Base-by-base conservation (phyloP, 495 filamentous ascomycete genomes). In the Staphylotrichum longicolle region DNA sequence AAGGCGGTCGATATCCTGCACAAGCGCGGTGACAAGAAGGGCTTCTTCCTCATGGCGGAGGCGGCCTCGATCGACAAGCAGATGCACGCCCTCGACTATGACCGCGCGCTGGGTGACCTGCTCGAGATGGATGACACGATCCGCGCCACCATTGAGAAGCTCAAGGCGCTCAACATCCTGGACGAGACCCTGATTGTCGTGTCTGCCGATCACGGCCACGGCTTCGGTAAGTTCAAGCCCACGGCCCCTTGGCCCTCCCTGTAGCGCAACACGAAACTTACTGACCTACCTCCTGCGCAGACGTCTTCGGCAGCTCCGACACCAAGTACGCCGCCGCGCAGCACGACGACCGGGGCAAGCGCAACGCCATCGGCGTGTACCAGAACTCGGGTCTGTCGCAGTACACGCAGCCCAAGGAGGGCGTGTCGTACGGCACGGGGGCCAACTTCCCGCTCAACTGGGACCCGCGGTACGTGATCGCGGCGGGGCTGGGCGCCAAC, bases 11-110 rank as follows among this genome's bases (percentile, higher is more conserved):
- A 91, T 53, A 83, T 91, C 32, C 78, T 91, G 34, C 71, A 85
- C 65, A 72, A 74, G 12, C 86, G 88, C 15, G 79, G 82, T 56
- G 75, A 75, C n/a, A 77, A 85, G 48, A 79, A 88, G 40, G 88
- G 88, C 6, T 91, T 84, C 78, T 89, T 90, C 78, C 75, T 91
- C 65, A 91, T 91, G 88, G 80, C 82, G 4, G 88, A 91, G 74
- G 88, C 84, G 8, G 87, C 88, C 9, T 88, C 84, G 15, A 87
- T 91, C 69, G 88, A 91, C 76, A 91, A 91, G 79, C 83, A 88
- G 74, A 91, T 91, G 88, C 87, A 90, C 74, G 73, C 77, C 0
- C 77, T 91, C 4, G 88, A 90, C 72, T 91, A 91, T 67, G 87
- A 90, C 68, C 86, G 88, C 11, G 84, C 88, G 0, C 80, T 90